A percentile compares a stretch with the other conserved stretches of the same genome.
Evolutionary conservation across 2,329 filamentous ascomycete species (phyloP).

Genomic region (Fusarium redolens): DNA sequence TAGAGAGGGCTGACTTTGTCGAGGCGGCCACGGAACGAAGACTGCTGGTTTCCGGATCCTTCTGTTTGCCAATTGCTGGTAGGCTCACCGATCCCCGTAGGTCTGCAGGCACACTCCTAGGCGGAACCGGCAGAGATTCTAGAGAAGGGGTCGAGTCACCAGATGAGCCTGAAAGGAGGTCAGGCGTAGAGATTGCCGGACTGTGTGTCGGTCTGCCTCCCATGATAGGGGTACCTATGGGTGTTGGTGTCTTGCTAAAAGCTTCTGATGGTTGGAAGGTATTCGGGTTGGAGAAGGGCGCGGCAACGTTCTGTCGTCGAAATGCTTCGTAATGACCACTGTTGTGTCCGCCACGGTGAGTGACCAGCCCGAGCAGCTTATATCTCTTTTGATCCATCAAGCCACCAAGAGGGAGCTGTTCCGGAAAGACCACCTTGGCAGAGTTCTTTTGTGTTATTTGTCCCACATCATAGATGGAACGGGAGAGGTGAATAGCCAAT

Average conservation of each 20-base stretch:
- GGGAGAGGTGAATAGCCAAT: constrained; percentile 89
- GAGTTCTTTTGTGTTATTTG: constrained; percentile 89
- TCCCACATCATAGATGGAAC: constrained; percentile 87
- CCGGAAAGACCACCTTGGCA: constrained; percentile 92
- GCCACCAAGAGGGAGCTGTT: constrained; percentile 84
- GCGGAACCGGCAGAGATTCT: constrained; percentile 47
- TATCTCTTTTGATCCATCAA: constrained; percentile 83
- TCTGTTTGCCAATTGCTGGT: constrained; percentile 49
- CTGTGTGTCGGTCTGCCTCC: constrained; percentile 53
- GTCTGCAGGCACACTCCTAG: constrained; percentile 50
- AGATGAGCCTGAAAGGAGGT: constrained; percentile 57
- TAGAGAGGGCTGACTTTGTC: constrained; percentile 65
- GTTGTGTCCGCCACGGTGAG: constrained; percentile 94
- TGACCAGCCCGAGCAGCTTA: constrained; percentile 86
- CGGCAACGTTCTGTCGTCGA: constrained; percentile 81
- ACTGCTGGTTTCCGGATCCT: constrained; percentile 62
- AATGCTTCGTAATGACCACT: constrained; percentile 98
- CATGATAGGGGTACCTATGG: constrained; percentile 61
- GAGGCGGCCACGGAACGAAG: constrained; percentile 68
- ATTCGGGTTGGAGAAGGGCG: constrained; percentile 85
- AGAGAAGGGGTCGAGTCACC: constrained; percentile 52
- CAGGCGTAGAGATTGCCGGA: constrained; percentile 60
- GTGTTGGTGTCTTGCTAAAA: constrained; percentile 73
- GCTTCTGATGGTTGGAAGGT: constrained; percentile 80
- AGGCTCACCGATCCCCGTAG: constrained; percentile 42